Evolutionary conservation across 352 stramenopile genomes (phyloP), one percentile per base, ranked within the genome.

Genomic region (Phytophthora nicotianae): DNA sequence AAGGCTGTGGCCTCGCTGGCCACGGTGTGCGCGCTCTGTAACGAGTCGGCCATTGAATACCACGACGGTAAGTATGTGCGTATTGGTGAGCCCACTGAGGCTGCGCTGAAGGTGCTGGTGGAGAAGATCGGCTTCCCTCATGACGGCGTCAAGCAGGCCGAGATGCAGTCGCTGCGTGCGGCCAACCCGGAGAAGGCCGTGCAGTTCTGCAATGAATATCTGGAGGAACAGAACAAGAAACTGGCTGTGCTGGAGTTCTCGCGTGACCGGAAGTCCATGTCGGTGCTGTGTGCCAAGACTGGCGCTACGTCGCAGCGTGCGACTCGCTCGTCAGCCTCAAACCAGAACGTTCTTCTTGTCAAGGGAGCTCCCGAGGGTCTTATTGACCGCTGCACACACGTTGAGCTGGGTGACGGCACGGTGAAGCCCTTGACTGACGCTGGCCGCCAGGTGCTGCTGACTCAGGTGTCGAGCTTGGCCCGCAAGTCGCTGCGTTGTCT

Each of bases 361-460:
- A 99, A 99, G 83, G 98, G 98, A 48, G 98, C 98, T 14, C 96
- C 97, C 1, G 98, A 99, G 74, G 86, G 97, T 14, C 71, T 99
- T 2, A 79, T 99, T 53, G 85, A 98, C 57, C 91, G 98, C 43
- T 99, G 98, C 78, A 93, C 89, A 16, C 78, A 87, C 70, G 82
- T 99, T 13, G 94, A 98, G 77, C 73, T 98, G 29, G 81, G 84
- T 20, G 89, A 99, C 69, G 97, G 97, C 7, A 91, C 68, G 6
- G 72, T 98, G 16, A 91, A 98, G 59, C 91, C 91, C 32, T 77
- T 99, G 41, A 98, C 94, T n/a, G 79, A 77, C 16, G 79, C 79
- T 41, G 79, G 97, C 14, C 87, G 93, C 20, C 64, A 97, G 58
- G 59, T 89, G 43, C 81, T 99, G 47, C 74, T 97, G 49, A 65